Conservation (phyloP, 352 stramenopile species). For the Plasmopara muralis region DNA sequence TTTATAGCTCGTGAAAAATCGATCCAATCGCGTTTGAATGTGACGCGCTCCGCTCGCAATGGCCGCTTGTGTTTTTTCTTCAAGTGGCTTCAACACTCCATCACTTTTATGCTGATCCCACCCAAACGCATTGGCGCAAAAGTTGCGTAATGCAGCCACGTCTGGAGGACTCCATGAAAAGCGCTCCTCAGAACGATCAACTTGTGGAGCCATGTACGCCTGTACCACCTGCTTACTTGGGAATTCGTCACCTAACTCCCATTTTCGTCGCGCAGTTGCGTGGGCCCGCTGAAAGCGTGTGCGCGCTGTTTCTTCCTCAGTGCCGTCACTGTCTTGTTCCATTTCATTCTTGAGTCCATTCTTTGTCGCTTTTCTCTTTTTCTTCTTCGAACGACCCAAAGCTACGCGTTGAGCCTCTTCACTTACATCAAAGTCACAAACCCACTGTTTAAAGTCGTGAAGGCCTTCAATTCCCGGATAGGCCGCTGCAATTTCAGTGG, state of each 20-base stretch:
- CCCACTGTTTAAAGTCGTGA: conserved; percentile 74
- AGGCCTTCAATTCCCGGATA: conserved; percentile 86
- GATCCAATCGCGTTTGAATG: conserved; percentile 91
- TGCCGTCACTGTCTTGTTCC: conserved; percentile 21
- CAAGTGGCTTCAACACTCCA: conserved; percentile 85
- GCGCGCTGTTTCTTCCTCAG: conserved; percentile 38
- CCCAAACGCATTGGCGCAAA: conserved; percentile 87
- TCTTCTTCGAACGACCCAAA: conserved; percentile 11
- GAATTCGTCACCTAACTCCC: conserved; percentile 91
- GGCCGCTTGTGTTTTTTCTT: conserved; percentile 42
- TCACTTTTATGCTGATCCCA: conserved; percentile 91
- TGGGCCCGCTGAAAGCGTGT: conserved; percentile 91
- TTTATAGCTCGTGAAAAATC: conserved; percentile 94
- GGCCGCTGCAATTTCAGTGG: conserved; percentile 62
- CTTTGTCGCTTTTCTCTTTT: conserved; percentile 36
- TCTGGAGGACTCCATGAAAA: conserved; percentile 94
- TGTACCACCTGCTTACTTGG: conserved; percentile 88
- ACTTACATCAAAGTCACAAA: conserved; percentile 51
- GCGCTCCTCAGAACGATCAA: conserved; percentile 62
- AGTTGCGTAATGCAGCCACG: conserved; percentile 74
- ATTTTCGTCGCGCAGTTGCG: conserved; percentile 83
- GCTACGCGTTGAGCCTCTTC: conserved; percentile 45
- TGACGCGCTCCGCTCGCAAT: conserved; percentile 20
- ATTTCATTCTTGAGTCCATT: conserved; percentile 26
- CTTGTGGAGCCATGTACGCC: conserved; percentile 91